Evolutionary conservation across 495 filamentous ascomycete genomes (phyloP), one percentile per base, ranked within the genome.

Genomic region (Symbiotaphrina buchneri): DNA sequence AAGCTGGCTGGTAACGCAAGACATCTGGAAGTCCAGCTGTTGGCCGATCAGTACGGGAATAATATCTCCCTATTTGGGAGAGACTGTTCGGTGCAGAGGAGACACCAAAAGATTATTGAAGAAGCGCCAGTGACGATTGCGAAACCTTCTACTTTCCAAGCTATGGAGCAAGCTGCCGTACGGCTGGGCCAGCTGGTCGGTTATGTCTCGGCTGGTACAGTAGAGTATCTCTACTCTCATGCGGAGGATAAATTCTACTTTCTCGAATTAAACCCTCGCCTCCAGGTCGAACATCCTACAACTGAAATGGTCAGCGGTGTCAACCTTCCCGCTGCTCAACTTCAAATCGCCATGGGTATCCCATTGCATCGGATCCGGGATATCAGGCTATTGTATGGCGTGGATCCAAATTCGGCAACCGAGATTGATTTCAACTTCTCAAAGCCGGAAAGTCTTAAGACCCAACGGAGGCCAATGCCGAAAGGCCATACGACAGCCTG

Each of bases 21-120:
- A 30, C 87, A 99, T 65, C 61, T 99, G 58, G 87, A 99, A 53
- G 87, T 99, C 25, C 87, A 99, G 54, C 56, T 99, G 43, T 61
- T 99, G 22, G 87, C 87, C 31, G 87, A 99, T 59, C 78, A 99
- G 64, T 99, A 99, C 51, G 90, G 90, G 35, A 94, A 99, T 65
- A 95, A 95, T 53, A 93, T 99, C 45, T 99, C 87, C 3, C 66
- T 99, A 15, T 95, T 95, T 43, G 87, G 87, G 40, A 71, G 87
- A 72, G 87, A 99, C 58, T 99, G 87, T 53, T 99, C 87, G 38
- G 87, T 99, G 2, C 87, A 99, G 56, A 74, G 87, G 53, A 67
- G 87, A 56, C 87, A 99, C 58, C 87, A 99, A 55, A 99, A 99
- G 61, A 99, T 99, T 52, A 99, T 99, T 40, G 87, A 99, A 54